A percentile compares a stretch with the other conserved stretches of the same genome.
phyloP scores from a whole-genome alignment of 2,329 filamentous ascomycete species.

The Sclerotinia sclerotiorum region DNA sequence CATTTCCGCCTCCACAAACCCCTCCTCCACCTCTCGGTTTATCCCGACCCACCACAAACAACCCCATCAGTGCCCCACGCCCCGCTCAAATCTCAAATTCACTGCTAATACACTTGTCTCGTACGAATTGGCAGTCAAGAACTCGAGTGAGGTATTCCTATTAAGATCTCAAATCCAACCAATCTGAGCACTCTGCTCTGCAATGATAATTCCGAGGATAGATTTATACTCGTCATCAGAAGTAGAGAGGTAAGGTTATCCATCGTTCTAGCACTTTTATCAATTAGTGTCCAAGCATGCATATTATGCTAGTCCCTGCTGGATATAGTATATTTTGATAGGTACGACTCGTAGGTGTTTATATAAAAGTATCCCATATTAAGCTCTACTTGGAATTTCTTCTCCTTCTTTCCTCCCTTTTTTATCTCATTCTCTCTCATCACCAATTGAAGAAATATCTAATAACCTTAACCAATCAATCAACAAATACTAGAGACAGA shows the following conservation, averaged over 20 bases:
- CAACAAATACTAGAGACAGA: neutral
- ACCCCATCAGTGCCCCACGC: neutral
- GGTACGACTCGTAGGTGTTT: no score
- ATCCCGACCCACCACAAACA: neutral
- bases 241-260: neutral
- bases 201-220: no score
- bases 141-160: neutral
- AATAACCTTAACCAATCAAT: neutral
- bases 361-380: neutral
- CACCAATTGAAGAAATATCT: neutral
- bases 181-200: no score
- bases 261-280: no score
- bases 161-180: no score
- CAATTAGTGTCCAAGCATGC: neutral
- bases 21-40: neutral
- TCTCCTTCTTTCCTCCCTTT: neutral
- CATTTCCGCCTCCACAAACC: slow-evolving; percentile 8
- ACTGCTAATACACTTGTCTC: neutral
- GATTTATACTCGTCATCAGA: neutral
- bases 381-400: neutral
- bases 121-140: neutral
- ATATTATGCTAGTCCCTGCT: neutral
- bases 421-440: neutral
- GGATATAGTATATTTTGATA: no score
- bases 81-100: neutral